Evolutionary conservation across 23 red algal species (phyloP), one percentile per base, ranked within the genome.

Genomic region (Agarophyton chilense): DNA sequence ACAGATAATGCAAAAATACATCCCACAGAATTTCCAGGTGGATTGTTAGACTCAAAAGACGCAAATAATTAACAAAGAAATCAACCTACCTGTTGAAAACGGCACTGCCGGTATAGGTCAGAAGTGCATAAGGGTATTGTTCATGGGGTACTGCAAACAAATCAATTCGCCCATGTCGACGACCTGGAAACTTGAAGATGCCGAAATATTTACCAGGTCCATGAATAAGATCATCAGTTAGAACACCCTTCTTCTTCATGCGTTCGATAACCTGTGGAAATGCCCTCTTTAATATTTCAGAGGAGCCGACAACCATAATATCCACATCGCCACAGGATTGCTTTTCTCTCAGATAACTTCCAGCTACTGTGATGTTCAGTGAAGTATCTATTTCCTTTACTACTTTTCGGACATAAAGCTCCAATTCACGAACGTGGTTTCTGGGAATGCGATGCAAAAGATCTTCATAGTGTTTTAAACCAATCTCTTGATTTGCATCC

Each of bases 61-160:
- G 40, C 4, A 16, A 10, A 12, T 36, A 80, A 25, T 17, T 29
- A 1, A 1, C 2, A 35, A 1, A 40, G 8, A 32, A 58, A 31
- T 10, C 5, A 70, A 78, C 85, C 21, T 78, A 91, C 88, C 88
- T 38, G 36, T 91, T 91, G 61, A 91, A 91, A 24, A 91, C 51
- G 17, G 76, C 88, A 72, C 88, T 91, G 1, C 88, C 88, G 6
- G 88, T 91, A 73, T 91, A 91, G 12, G 88, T 91, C 26, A 91
- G 33, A 19, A 91, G 40, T 1, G 88, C 88, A 45, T 67, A 91
- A 64, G 88, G 76, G 61, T 91, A 91, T 49, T 91, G 65, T 68
- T 81, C 74, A 24, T 91, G 55, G 24, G 88, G 88, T 2, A 91
- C 88, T 19, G 88, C 76, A 82, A 91, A 91, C 62, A 91, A 73